Evolutionary conservation across 2,329 filamentous ascomycete species (phyloP), one percentile per base, ranked within the genome.

Genomic region (Curvularia lunata): DNA sequence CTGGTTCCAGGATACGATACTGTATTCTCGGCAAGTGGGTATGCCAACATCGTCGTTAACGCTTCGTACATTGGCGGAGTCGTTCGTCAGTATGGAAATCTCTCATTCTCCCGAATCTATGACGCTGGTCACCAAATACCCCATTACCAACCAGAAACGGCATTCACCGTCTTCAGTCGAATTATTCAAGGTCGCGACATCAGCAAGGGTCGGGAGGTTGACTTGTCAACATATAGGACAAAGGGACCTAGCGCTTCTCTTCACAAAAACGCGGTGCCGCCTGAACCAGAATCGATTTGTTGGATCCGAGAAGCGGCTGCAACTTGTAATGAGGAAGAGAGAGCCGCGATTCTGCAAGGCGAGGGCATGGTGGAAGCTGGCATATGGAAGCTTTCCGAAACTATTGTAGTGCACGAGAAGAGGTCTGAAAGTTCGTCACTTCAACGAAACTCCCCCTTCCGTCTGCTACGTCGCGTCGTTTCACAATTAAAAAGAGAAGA

Each of bases 21-120:
- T 2, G 75, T 77, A 28, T 94, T 93, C 70, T 77, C 82, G 1
- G 74, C 78, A 0, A 86, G 91, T 1, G 91, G 90, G 0, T 95
- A 94, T 73, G 86, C 86, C 1, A 86, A 89, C 13, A 87, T 95
- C 65, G 79, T 86, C 19, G 86, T 90, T 50, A 90, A 91, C 70
- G 82, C 81, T 25, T 80, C 83, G 12, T 88, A 89, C 75, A 85
- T 87, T 71, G 90, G 85, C 52, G 91, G 91, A 19, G 84, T 85
- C 51, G 90, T 91, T 0, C 85, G 90, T 9, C 90, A 94, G 73
- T 90, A 85, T 66, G 90, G 88, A 16, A 92, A 92, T 58, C 74
- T 84, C 28, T 81, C 77, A 47, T 84, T 84, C 68, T 77, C 77
- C 42, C 76, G 81, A 13, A 77, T 85, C 50, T 85, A 82, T 65